These are phyloP conservation scores for Arthrobotrys sinensis DNA, from an alignment of 2,329 filamentous ascomycete species.

Conservation along the genomic window DNA sequence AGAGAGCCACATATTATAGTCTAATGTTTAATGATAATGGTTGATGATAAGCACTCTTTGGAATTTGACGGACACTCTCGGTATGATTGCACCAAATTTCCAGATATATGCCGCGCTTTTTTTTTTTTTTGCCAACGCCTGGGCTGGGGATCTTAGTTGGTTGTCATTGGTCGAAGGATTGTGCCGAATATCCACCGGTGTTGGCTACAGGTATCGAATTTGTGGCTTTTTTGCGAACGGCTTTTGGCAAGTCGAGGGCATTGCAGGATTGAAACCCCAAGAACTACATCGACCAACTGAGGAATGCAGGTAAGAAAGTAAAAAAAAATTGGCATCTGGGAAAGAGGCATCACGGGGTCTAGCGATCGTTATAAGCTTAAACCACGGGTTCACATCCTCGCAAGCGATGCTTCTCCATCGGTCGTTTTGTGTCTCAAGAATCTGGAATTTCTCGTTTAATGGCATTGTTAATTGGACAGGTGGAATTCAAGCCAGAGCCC, in stretches of 20 bases:
- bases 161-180: constrained; percentile 25
- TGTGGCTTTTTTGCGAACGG: constrained; percentile 16
- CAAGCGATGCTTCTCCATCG: constrained; percentile 27
- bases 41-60: constrained; percentile 28
- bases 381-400: constrained; percentile 36
- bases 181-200: constrained; percentile 51
- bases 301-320: constrained; percentile 3
- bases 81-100: constrained; percentile 34
- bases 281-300: constrained; percentile 35
- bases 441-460: constrained; percentile 47
- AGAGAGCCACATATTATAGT: constrained; percentile 37
- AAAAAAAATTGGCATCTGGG: constrained; percentile 9
- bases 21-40: constrained; percentile 37
- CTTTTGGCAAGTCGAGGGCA: constrained; percentile 4
- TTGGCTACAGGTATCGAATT: constrained; percentile 13
- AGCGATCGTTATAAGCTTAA: constrained; percentile 40
- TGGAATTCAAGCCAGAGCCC: constrained; percentile 4
- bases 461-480: constrained; percentile 36
- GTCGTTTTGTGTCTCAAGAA: constrained; percentile 30
- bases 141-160: constrained; percentile 18
- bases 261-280: constrained; percentile 46
- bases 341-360: constrained; percentile 28
- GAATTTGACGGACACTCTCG: constrained; percentile 23
- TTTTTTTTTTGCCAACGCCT: constrained; percentile 1
- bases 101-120: constrained; percentile 16